Evolutionary conservation across 2,329 filamentous ascomycete genomes (phyloP), one percentile per base, ranked within the genome.

Genomic region (Orbilia ellipsospora): DNA sequence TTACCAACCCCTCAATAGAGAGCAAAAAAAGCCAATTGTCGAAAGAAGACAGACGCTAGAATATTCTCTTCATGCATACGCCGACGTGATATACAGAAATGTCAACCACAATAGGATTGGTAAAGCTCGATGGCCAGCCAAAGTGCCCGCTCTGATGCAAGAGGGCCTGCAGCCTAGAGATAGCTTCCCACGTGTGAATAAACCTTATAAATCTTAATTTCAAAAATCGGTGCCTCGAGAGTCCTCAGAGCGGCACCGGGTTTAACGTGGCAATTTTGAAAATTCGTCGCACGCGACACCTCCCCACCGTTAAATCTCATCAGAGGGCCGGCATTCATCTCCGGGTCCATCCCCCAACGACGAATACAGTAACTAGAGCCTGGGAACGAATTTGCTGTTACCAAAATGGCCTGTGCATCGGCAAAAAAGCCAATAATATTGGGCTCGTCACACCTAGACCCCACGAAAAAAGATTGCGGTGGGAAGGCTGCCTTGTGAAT

Each of bases 401-500:
- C n/a, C 15, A 45, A 56, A 56, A 54, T 64, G 13, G 44, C 48
- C 65, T 40, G 15, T 20, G 26, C 16, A 44, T 69, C 18, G 56
- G 48, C 42, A 23, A 28, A 62, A 50, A 52, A 50, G 51, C 51
- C 51, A 54, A 44, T 56, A 66, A 36, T 50, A 52, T 55, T 16
- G 36, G 36, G 28, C 36, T 48, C 18, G 44, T 48, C 13, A 15
- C 44, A 36, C 16, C 36, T 26, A 51, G 60, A 52, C 51, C 42
- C 60, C 60, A 59, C 67, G 67, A 51, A 44, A 23, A 54, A 51
- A 60, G 54, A 54, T 10, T 12, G 6, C 28, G 2, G 40, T 18
- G 52, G 23, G 40, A 44, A 62, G 56, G 67, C 63, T 74, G 70
- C 70, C 70, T 74, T 67, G 62, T 51, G 57, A 42, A 68, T 74